Evolutionary conservation across 768 basidiomycete species (phyloP), one percentile per base, ranked within the genome.

Genomic region (Leccinum truebloodii): DNA sequence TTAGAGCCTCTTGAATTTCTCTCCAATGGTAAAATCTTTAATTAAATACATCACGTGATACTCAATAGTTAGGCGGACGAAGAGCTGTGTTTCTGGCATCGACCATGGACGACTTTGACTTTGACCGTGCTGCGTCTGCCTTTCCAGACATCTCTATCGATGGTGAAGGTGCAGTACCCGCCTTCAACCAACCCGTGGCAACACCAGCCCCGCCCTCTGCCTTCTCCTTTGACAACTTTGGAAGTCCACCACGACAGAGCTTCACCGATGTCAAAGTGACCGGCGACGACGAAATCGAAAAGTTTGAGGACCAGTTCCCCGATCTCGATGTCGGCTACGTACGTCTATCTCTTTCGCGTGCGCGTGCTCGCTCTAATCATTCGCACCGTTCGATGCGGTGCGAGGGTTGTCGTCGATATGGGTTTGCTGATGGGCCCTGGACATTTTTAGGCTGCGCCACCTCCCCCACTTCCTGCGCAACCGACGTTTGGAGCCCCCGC

Each of bases 61-160:
- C 14, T 20, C 3, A 13, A 12, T 10, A 13, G 34, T 35, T 10
- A 41, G 53, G 58, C 58, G 30, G 4, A 59, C 57, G 22, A 28
- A 22, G 30, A 53, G 41, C 50, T 39, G 3, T 0, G 37, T 22
- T 16, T 26, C 32, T 55, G 14, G 46, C 26, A 49, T 52, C 12
- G 37, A 61, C 22, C 48, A 49, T 49, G 48, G 75, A 67, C 55
- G 85, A 83, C 69, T 86, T 92, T 68, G 92, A 94, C 78, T 89
- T 90, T 69, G 90, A 92, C 73, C 80, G 79, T 54, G 89, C 89
- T n/a, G 87, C 88, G 32, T 86, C 88, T 60, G 88, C 88, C 14
- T 94, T 94, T 74, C 92, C 92, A 35, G 92, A 92, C 69, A 91
- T 94, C 65, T 86, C 87, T 22, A 79, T 91, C 54, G 90, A 92